Percentiles rank a stretch among this genome's conserved stretches.
Evolutionary conservation across 140 eudicot genomes (phyloP).

Genomic region (Bidens hawaiensis): DNA sequence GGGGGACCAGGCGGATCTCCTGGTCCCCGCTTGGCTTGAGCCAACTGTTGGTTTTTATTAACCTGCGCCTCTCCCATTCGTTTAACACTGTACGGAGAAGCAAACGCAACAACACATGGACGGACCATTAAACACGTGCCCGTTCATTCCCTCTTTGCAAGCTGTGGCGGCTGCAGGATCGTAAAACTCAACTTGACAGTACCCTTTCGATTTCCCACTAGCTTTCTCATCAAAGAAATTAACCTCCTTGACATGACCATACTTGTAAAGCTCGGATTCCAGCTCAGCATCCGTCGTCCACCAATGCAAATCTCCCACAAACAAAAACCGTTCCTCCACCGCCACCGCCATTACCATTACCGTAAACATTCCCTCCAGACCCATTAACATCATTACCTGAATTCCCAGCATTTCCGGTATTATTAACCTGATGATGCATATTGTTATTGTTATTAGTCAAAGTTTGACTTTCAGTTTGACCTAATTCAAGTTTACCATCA

Average conservation of each 20-base stretch:
- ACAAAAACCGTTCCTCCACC: constrained; percentile 41
- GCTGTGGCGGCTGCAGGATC: constrained; percentile 61
- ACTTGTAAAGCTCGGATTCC: constrained; percentile 62
- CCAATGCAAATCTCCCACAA: constrained; percentile 92
- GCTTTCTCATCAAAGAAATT: constrained; percentile 82
- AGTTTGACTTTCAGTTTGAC: no score
- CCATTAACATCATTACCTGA: constrained; percentile 29
- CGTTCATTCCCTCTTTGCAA: constrained; percentile 87
- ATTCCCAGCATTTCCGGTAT: constrained; percentile 24
- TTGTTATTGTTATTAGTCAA: no score
- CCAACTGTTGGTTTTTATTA: constrained; percentile 50
- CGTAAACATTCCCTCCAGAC: constrained; percentile 23
- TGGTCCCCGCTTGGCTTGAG: constrained; percentile 45
- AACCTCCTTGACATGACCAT: constrained; percentile 73
- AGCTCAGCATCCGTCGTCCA: constrained; percentile 91
- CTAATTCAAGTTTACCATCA: no score
- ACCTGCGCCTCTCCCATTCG: constrained; percentile 83
- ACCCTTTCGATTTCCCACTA: constrained; percentile 77
- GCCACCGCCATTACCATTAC: no score
- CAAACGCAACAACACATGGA: constrained; percentile 82
- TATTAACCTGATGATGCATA: no score
- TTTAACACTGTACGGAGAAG: constrained; percentile 60
- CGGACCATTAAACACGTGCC: constrained; percentile 78
- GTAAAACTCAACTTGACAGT: constrained; percentile 75
- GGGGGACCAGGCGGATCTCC: constrained; percentile 43